Evolutionary conservation across 108 stramenopile species (phyloP), one percentile per base, ranked within the genome.

Genomic region (Discostella stelligeroides): DNA sequence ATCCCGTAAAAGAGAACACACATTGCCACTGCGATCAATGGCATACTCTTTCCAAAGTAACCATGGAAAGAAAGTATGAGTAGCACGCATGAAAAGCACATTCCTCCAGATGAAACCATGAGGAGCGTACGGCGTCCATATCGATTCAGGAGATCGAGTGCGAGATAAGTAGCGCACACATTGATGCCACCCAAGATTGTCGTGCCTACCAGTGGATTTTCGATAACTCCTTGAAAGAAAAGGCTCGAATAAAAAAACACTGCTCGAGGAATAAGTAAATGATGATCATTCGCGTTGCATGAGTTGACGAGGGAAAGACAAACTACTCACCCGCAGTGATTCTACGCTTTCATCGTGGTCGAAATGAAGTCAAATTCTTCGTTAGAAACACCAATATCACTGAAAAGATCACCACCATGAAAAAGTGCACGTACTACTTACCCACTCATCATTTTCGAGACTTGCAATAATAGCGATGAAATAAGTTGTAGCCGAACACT

Each of bases 1-100:
- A 99, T 90, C 74, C 96, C 98, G 61, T 96, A 99, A 70, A 95
- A 97, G 11, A 63, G 60, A 0, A 99, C 97, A 70, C 89, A 98
- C 2, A 69, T 46, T 54, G 88, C 88, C 15, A 98, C 94, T 3
- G 90, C 92, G 45, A 86, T 75, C 63, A 98, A 72, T n/a, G 94
- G 82, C 1, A 86, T 60, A 24, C 82, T 70, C 50, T 92, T 89
- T 66, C 77, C 77, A 21, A 95, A 80, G 63, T 80, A 60, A 7
- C 86, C 91, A 43, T 70, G 40, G 60, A 94, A 65, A 5, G 89
- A 73, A 14, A 85, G n/a, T 12, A 90, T 80, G 65, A 95, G 85
- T 12, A 88, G 79, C 0, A 92, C 49, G 49, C 88, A 90, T 25
- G 73, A 69, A 4, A 84, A 28, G 66, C 97, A 88, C 87, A 94